Evolutionary conservation across 345 rosid genomes (phyloP), one percentile per base, ranked within the genome.

Genomic region (Zanthoxylum bungeanum): DNA sequence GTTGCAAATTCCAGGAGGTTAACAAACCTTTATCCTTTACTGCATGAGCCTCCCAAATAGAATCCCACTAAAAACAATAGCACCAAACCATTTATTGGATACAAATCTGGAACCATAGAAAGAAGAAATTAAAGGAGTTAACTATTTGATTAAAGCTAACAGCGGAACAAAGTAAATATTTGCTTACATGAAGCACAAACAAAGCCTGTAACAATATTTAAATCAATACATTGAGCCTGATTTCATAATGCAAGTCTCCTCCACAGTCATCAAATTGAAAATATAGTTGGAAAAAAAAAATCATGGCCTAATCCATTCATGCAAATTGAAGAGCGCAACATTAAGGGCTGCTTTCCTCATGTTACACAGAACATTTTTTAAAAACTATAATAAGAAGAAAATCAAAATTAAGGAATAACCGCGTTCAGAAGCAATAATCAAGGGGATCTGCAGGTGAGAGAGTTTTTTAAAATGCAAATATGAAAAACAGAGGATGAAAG

Each of bases 21-120:
- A 39, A 6, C 49, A 8, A 17, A 69, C 55, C 55, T 40, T 55
- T 58, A 70, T n/a, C 73, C 55, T 28, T 47, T 58, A 73, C 67
- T 81, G 60, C 59, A 73, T 67, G 12, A 81, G 62, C 80, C 87
- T 91, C 74, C 98, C 98, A 39, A 85, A 80, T 66, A 90, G 77
- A 78, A 91, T 82, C 49, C 94, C 96, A 56, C 91, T 83, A 68
- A 86, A 90, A 62, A 91, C 68, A 51, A 90, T 75, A 22, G 88
- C 97, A 70, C 98, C 97, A 79, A 93, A 88, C 97, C 96, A 89
- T 83, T 93, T 89, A 83, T 93, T 91, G 46, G 96, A 91, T 69
- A 88, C 88, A 84, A 93, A 93, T 74, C 98, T 93, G 88, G 24
- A 64, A 28, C 33, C 61, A 80, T 60, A 57, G 73, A 68, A 49